Percentiles rank a stretch among this genome's conserved stretches.
Evolutionary conservation across 164 flowering plant species (phyloP).

Genomic region (Macadamia integrifolia): DNA sequence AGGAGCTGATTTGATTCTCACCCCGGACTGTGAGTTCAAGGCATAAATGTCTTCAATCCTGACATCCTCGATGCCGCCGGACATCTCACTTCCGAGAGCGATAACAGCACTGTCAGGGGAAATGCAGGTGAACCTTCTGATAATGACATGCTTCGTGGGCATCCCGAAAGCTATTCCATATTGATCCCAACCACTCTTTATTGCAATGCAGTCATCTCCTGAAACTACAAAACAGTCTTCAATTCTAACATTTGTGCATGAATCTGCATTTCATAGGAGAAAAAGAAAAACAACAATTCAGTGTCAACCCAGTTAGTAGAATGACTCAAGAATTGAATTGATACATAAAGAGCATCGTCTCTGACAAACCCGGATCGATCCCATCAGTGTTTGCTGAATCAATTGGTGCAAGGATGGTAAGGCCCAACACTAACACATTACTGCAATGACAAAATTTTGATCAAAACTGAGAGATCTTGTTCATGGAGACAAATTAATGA

Average conservation of each 20-base stretch:
- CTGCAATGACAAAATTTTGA: constrained; percentile 17
- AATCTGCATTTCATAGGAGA: constrained; percentile 29
- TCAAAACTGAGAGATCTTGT: too few species aligned
- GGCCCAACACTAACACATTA: constrained; percentile 35
- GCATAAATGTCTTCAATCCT: constrained; percentile 56
- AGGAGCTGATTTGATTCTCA: constrained; percentile 54
- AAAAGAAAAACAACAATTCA: not conserved
- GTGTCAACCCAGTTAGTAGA: not conserved
- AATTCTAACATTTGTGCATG: constrained; percentile 54
- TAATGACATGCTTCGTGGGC: constrained; percentile 52
- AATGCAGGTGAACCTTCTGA: constrained; percentile 57
- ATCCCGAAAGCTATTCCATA: constrained; percentile 54
- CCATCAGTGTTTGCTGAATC: constrained; percentile 53
- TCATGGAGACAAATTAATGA: not conserved
- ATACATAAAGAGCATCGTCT: not conserved
- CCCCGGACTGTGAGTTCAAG: constrained; percentile 51
- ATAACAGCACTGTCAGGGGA: constrained; percentile 62
- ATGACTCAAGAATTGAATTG: too few species aligned
- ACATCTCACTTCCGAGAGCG: constrained; percentile 74
- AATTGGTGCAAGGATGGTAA: constrained; percentile 44
- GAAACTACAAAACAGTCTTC: constrained; percentile 67
- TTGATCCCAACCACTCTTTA: constrained; percentile 78
- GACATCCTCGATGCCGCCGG: constrained; percentile 60
- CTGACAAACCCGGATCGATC: constrained; percentile 40
- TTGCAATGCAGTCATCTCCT: constrained; percentile 73